Evolutionary conservation across 768 basidiomycete genomes (phyloP).

Genomic region (Tephrocybe sp.): DNA sequence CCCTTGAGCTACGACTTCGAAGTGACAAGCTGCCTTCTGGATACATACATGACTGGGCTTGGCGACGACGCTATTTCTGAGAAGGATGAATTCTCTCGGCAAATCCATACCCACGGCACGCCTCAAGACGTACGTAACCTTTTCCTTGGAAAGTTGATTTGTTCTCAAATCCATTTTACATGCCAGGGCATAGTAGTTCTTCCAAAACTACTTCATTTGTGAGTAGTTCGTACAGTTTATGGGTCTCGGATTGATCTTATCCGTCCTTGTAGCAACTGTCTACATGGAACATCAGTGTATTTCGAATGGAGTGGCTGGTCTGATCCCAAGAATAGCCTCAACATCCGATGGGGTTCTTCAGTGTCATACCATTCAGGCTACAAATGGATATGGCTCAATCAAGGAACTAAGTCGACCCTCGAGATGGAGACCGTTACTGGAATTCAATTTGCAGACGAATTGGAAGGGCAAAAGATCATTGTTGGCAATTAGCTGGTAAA

Average conservation of each 20-base stretch:
- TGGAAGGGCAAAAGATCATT: slow-evolving; percentile 7
- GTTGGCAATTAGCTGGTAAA: not conserved
- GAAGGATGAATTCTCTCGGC: slow-evolving; percentile 30
- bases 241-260: not conserved
- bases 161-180: not conserved
- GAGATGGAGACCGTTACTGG: slow-evolving; percentile 30
- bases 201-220: slow-evolving; percentile 52
- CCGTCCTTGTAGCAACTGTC: slow-evolving; percentile 31
- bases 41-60: slow-evolving; percentile 41
- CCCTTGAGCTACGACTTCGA: slow-evolving; percentile 46
- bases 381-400: slow-evolving; percentile 52
- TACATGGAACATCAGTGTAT: slow-evolving; percentile 38
- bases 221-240: slow-evolving; percentile 17
- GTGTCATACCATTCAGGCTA: slow-evolving; percentile 43
- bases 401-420: slow-evolving; percentile 24
- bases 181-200: slow-evolving; percentile 33
- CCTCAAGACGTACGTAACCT: slow-evolving; percentile 31
- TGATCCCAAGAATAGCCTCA: slow-evolving; percentile 36
- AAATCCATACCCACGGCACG: slow-evolving; percentile 33
- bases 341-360: slow-evolving; percentile 40
- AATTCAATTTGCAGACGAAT: slow-evolving; percentile 39
- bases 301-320: slow-evolving; percentile 46
- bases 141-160: not conserved
- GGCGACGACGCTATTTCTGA: slow-evolving; percentile 35
- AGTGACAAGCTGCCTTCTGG: slow-evolving; percentile 45